Evolutionary conservation across 306 rosid species (phyloP), one percentile per base, ranked within the genome.

Genomic region (Hippophae rhamnoides): DNA sequence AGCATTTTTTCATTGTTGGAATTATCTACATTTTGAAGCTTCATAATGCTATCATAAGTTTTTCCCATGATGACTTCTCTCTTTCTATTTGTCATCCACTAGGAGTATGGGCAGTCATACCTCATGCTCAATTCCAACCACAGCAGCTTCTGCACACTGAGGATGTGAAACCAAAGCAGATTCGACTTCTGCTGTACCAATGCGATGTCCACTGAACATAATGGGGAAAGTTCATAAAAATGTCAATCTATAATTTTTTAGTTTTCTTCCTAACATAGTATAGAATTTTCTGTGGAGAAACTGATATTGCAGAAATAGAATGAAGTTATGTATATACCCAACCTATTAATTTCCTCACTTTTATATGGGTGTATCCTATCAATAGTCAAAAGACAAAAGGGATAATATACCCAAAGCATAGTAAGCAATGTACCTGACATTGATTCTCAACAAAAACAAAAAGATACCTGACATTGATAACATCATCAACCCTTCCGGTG

Each of bases 161-260:
- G 90, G 86, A 70, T 86, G 89, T n/a, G 97, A 86, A 63, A 88
- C 97, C 45, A 93, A 72, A 68, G 99, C 95, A 61, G 99, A 93
- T 82, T 93, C 99, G 72, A 93, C 99, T 75, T 93, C 97, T 26
- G 99, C 97, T 7, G 99, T 93, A 80, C 99, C 99, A 58, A 93
- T 93, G 66, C 99, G 99, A 84, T 93, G 99, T 27, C 99, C 99
- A 77, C 97, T 92, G 87, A 78, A 76, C 58, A 64, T 26, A 61
- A 54, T 41, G 47, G 6, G 46, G 48, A 25, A 23, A 54, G 27
- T 53, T 44, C 1, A 6, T 12, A 49, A 49, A 14, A 49, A 12
- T 11, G 14, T 12, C 14, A 23, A 49, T 12, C 53, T 49, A 13
- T 13, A 49, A 6, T 49, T 49, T 1, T 18, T 49, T 31, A 31